Conservation (phyloP, 2,329 filamentous ascomycete species). For the Verruconis gallopava region DNA sequence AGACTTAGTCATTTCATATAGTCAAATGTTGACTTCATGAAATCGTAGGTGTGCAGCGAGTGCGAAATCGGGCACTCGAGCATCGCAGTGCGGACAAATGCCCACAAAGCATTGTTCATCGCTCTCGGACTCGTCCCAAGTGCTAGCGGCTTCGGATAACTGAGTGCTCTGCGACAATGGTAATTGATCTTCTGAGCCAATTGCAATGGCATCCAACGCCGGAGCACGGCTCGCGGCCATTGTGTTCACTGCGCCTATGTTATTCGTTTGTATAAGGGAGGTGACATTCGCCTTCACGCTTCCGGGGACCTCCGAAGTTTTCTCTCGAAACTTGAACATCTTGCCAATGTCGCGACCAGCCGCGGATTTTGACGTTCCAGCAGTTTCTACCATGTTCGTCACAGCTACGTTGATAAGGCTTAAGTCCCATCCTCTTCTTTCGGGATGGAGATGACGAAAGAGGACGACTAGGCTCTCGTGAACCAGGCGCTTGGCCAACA, state of each 20-base stretch:
- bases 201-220: neutral
- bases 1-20: too few relatives aligned
- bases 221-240: constrained; percentile 10
- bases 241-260: neutral
- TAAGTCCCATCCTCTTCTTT: constrained; percentile 61
- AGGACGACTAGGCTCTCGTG: constrained; percentile 55
- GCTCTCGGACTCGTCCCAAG: constrained; percentile 12
- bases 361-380: constrained; percentile 30
- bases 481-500: constrained; percentile 55
- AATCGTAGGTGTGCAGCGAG: constrained; percentile 44
- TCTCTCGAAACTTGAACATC: constrained; percentile 71
- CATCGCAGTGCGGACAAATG: constrained; percentile 38
- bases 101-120: constrained; percentile 13
- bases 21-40: constrained; percentile 28
- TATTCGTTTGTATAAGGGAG: constrained; percentile 18
- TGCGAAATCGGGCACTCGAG: constrained; percentile 44
- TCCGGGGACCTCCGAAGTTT: constrained; percentile 56
- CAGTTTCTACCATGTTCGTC: constrained; percentile 58
- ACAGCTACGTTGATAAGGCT: constrained; percentile 78
- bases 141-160: constrained; percentile 12
- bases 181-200: constrained; percentile 3
- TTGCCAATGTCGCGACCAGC: constrained; percentile 60
- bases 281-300: constrained; percentile 35
- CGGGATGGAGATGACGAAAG: constrained; percentile 61
- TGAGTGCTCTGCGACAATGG: constrained; percentile 13